phyloP scores from a whole-genome alignment of 108 stramenopile species.

The Bacterosira constricta region DNA sequence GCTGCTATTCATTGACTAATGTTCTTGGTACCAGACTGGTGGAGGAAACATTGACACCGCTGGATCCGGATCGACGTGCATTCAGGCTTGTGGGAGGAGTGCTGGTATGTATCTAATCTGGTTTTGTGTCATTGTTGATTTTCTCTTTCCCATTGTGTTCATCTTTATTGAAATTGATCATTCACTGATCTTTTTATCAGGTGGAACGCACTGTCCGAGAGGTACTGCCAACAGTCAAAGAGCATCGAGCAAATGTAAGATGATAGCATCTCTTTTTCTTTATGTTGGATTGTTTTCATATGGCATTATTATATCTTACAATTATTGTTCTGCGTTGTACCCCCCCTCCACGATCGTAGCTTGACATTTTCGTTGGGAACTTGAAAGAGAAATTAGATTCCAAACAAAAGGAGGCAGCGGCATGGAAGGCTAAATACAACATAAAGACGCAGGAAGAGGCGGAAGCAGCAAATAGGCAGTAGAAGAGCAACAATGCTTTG shows the following conservation, averaged over 20 bases:
- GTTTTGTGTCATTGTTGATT: background rate
- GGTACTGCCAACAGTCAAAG: conserved; percentile 89
- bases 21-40: conserved; percentile 57
- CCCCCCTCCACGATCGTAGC: conserved; percentile 31
- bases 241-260: conserved; percentile 80
- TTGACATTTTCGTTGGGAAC: conserved; percentile 65
- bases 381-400: conserved; percentile 59
- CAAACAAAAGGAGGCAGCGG: conserved; percentile 77
- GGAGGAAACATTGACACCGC: conserved; percentile 87
- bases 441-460: conserved; percentile 59
- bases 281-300: background rate
- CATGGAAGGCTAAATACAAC: conserved; percentile 80
- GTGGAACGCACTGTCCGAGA: conserved; percentile 94
- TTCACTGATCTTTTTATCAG: conserved; percentile 1
- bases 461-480: conserved; percentile 42
- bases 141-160: background rate
- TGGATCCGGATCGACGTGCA: conserved; percentile 87
- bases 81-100: conserved; percentile 94
- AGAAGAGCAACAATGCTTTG: background rate
- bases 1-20: too few relatives aligned
- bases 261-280: conserved; percentile 3
- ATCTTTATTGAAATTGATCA: background rate
- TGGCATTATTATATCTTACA: conserved; percentile 1
- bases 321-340: background rate
- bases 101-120: conserved; percentile 62